Percentiles rank a stretch among this genome's conserved stretches.
Evolutionary conservation across 768 basidiomycete species (phyloP).

Genomic region (Boletus reticuloceps): DNA sequence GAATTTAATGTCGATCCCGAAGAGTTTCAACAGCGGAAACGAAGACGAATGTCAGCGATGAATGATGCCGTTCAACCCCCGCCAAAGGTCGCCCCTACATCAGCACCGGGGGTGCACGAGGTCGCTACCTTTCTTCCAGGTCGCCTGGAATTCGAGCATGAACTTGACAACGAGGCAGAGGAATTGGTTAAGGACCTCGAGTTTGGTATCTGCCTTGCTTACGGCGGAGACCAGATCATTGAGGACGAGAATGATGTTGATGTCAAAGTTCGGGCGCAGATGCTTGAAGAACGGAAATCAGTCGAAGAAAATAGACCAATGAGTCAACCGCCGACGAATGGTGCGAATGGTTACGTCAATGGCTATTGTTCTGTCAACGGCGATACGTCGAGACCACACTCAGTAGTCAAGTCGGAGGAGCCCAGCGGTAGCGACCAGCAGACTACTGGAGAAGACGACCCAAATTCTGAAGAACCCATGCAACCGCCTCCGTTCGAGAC

Average conservation of each 20-base stretch:
- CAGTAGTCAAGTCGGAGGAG: slow-evolving; percentile 43
- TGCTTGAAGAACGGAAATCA: slow-evolving; percentile 38
- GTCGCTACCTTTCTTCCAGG: slow-evolving; percentile 92
- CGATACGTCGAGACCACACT: slow-evolving; percentile 27
- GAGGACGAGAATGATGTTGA: slow-evolving; percentile 80
- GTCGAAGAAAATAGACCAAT: slow-evolving; percentile 15
- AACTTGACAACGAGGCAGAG: slow-evolving; percentile 96
- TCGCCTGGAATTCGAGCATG: slow-evolving; percentile 97
- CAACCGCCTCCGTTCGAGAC: slow-evolving; percentile 83
- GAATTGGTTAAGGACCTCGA: slow-evolving; percentile 94
- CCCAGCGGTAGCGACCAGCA: slow-evolving; percentile 32
- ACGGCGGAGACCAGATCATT: slow-evolving; percentile 76
- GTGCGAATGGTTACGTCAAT: slow-evolving; percentile 31
- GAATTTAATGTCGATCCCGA: slow-evolving; percentile 73
- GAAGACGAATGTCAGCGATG: slow-evolving; percentile 82
- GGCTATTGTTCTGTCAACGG: slow-evolving; percentile 39
- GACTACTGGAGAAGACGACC: slow-evolving; percentile 52
- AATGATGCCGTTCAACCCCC: slow-evolving; percentile 52
- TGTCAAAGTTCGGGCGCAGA: slow-evolving; percentile 50
- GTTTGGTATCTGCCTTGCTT: slow-evolving; percentile 84
- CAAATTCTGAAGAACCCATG: slow-evolving; percentile 59
- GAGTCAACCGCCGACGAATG: slow-evolving; percentile 25
- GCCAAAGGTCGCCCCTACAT: slow-evolving; percentile 78
- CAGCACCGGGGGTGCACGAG: slow-evolving; percentile 90
- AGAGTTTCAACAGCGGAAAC: slow-evolving; percentile 87